Evolutionary conservation across 176 grass and related monocot genomes (phyloP), one percentile per base, ranked within the genome.

Genomic region (Thinopyrum elongatum): DNA sequence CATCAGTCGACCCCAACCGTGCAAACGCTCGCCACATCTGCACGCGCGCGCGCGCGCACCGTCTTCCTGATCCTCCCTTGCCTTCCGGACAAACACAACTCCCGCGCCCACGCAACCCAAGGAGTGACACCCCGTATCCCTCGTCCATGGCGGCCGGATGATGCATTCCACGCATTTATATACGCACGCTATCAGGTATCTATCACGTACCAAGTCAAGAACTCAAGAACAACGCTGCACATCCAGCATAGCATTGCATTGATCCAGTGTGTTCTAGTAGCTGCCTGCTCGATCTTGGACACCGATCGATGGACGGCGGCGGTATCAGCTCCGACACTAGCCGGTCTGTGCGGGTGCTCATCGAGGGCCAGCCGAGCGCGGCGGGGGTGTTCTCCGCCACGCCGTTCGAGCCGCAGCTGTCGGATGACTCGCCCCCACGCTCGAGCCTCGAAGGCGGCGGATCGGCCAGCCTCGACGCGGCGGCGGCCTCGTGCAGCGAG

Each of bases 371-470:
- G 74, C 79, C 85, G 34, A 90, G 85, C 72, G 80, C 27, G 8
- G 6, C 42, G 15, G 42, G 72, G 42, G 7, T 30, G 26, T 75
- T 75, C 42, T 44, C 78, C 10, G 46, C 68, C 33, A 90, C 90
- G n/a, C 86, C 88, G 16, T 94, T 94, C 75, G 94, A 92, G 90
- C 94, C 94, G 46, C 85, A 92, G 69, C 57, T 75, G 13, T 84
- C 89, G 6, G 88, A 85, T 21, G 88, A 88, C 10, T 77, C 86
- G 47, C 70, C 86, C 6, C 79, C 82, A 2, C 88, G 61, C 11
- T 51, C 71, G 2, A 89, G 75, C 78, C 22, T 22, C 10, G 59
- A n/a, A 10, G 78, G 83, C 29, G 85, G 39, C 3, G 62, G 53
- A 1, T 57, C 33, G 23, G 55, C 27, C 28, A 6, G 34, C 39